Conservation (phyloP, 2,329 filamentous ascomycete species). For the Aureobasidium sp. region DNA sequence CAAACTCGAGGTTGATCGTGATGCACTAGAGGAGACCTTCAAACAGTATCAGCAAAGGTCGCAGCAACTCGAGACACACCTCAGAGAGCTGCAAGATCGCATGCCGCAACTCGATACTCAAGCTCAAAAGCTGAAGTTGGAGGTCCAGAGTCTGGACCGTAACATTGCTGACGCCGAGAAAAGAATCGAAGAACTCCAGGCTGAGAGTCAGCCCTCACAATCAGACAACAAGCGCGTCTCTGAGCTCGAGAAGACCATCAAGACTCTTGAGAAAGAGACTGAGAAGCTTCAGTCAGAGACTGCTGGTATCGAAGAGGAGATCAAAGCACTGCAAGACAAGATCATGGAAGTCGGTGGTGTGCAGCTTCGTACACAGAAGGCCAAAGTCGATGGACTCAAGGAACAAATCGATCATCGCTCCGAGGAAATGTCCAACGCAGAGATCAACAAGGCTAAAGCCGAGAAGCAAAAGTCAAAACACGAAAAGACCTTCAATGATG, state of each 20-base stretch:
- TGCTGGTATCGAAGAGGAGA: conserved; percentile 85
- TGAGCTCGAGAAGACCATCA: conserved; percentile 70
- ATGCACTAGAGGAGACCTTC: conserved; percentile 75
- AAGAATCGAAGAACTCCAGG: conserved; percentile 75
- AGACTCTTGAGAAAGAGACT: conserved; percentile 68
- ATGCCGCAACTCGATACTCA: conserved; percentile 82
- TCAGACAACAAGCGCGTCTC: conserved; percentile 69
- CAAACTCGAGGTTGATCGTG: conserved; percentile 81
- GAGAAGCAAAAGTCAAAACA: conserved; percentile 88
- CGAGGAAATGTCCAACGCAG: conserved; percentile 77
- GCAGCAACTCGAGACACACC: conserved; percentile 65
- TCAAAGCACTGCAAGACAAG: conserved; percentile 86
- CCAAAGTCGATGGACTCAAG: conserved; percentile 83
- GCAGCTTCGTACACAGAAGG: conserved; percentile 80
- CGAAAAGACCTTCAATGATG: conserved; percentile 72
- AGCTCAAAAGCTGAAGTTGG: conserved; percentile 83
- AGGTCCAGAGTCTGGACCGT: conserved; percentile 77
- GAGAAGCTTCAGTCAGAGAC: conserved; percentile 75
- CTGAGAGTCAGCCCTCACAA: conserved; percentile 73
- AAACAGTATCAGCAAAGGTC: conserved; percentile 79
- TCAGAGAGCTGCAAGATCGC: conserved; percentile 66
- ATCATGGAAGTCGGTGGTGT: conserved; percentile 98
- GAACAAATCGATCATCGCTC: conserved; percentile 73
- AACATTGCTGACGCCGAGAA: conserved; percentile 80
- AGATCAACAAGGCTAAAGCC: conserved; percentile 84